Base-by-base conservation (phyloP, 352 stramenopile genomes). In the Thraustochytrium striatum region DNA sequence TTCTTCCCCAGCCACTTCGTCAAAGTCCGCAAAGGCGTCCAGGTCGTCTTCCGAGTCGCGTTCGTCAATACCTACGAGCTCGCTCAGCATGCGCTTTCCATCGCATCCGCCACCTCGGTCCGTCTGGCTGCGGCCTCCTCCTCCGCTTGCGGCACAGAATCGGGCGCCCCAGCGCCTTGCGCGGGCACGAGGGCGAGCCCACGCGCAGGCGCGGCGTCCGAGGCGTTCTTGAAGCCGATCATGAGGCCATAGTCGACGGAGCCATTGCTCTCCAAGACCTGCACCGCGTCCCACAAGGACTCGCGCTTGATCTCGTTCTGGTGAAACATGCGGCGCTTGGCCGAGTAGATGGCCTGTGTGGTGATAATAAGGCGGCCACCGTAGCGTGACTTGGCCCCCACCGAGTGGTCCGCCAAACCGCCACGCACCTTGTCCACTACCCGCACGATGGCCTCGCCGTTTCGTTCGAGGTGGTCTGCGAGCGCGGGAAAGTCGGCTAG, bases 241-340 rank as follows among this genome's bases (percentile, higher is more conserved):
- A 75, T 75, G 65, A 75, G 52, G 8, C 65, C 65, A 61, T 55
- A 75, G 50, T 75, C 65, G 8, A 75, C 65, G 3, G 65, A 75
- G 7, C 65, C 65, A 25, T 75, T 75, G 65, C 65, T 75, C 30
- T 75, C 65, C 43, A 75, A 21, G 28, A 75, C 65, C 65, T 75
- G 65, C 9, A 75, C 19, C 16, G 65, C 65, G 9, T 75, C n/a
- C 65, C 41, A 72, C 16, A 75, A 32, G 36, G 58, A 21, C 32
- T 75, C 65, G 9, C 65, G 39, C 5, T 61, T 38, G 8, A 65
- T 30, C 25, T 75, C 44, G 25, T 75, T 75, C 3, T 61, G 28
- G 50, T 9, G 28, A 39, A 75, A 75, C 3, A 38, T 61, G 32
- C 50, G 65, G 21, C 68, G 58, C 30, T 75, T 75, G 9, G 65